Evolutionary conservation across 1,139 yeast genomes (phyloP).

Genomic region (Protomyces pachydermus): DNA sequence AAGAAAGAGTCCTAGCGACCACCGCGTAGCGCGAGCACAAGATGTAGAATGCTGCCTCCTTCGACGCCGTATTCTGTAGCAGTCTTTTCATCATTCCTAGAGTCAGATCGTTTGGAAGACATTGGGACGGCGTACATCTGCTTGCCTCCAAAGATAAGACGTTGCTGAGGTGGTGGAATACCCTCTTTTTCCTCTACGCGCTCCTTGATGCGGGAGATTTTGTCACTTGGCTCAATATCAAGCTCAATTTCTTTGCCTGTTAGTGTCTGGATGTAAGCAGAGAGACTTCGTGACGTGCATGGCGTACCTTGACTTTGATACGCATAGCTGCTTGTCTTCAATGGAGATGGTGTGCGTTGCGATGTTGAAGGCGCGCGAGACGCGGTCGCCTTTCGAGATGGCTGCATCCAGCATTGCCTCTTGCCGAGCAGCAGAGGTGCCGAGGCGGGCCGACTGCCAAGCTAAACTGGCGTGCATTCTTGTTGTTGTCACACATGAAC

Average conservation of each 20-base stretch:
- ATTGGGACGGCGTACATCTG: slow-evolving; percentile 55
- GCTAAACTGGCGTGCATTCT: too few relatives aligned
- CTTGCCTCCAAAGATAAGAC: slow-evolving; percentile 84
- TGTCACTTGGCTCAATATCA: slow-evolving; percentile 71
- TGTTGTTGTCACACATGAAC: too few relatives aligned
- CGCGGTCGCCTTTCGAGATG: too few relatives aligned
- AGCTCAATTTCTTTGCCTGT: slow-evolving; percentile 54
- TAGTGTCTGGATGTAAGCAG: slow-evolving; percentile 2
- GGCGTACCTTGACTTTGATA: slow-evolving; percentile 66
- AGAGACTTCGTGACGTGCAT: slow-evolving; percentile 52
- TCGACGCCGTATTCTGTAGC: slow-evolving; percentile 59
- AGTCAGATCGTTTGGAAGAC: slow-evolving; percentile 30
- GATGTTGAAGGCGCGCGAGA: too few relatives aligned
- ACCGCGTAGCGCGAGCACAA: slow-evolving; percentile 86
- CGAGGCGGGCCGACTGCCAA: too few relatives aligned
- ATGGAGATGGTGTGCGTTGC: too few relatives aligned
- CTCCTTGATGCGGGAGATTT: slow-evolving; percentile 77
- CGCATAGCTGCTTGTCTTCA: slow-evolving; percentile 44
- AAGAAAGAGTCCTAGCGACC: slow-evolving; percentile 42
- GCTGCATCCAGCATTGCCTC: too few relatives aligned
- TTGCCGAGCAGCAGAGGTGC: too few relatives aligned
- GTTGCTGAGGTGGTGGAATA: slow-evolving; percentile 92
- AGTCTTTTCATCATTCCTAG: slow-evolving; percentile 64
- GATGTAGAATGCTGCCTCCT: slow-evolving; percentile 73
- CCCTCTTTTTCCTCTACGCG: slow-evolving; percentile 96